These are phyloP conservation scores for Candida labiduridarum DNA, from an alignment of 1,139 yeast species.

Conservation along the genomic window DNA sequence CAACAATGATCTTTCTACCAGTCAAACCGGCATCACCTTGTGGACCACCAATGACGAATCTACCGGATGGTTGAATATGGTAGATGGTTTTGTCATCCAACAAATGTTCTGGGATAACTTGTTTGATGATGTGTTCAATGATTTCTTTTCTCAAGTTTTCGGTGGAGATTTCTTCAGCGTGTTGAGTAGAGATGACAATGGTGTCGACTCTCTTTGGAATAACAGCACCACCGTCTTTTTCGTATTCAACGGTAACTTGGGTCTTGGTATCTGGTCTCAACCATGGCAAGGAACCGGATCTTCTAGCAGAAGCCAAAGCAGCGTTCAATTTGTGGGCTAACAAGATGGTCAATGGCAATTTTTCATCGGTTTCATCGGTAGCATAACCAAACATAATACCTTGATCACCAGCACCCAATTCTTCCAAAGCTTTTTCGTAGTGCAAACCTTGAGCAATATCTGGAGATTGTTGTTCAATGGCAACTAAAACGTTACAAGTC, in stretches of 20 bases:
- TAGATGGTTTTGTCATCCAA: slow-evolving; percentile 93
- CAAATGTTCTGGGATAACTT: slow-evolving; percentile 87
- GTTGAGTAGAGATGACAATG: slow-evolving; percentile 96
- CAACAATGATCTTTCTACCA: slow-evolving; percentile 99
- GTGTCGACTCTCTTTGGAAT: slow-evolving; percentile 96
- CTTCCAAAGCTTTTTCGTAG: slow-evolving; percentile 94
- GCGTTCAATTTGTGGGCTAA: slow-evolving; percentile 95
- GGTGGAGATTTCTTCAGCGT: slow-evolving; percentile 92
- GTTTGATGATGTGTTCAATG: slow-evolving; percentile 77
- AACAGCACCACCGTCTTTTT: slow-evolving; percentile 92
- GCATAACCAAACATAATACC: slow-evolving; percentile 99
- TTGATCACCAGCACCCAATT: slow-evolving; percentile 99
- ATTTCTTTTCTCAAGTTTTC: slow-evolving; percentile 85
- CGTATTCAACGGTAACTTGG: slow-evolving; percentile 97
- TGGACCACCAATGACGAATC: slow-evolving; percentile 99
- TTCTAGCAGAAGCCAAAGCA: slow-evolving; percentile 96
- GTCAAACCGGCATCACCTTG: slow-evolving; percentile 99
- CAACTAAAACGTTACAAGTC: slow-evolving; percentile 98
- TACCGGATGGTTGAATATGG: slow-evolving; percentile 99
- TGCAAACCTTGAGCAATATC: slow-evolving; percentile 99
- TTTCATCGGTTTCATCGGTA: slow-evolving; percentile 97
- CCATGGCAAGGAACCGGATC: slow-evolving; percentile 93
- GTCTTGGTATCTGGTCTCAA: slow-evolving; percentile 99
- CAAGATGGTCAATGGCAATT: slow-evolving; percentile 91
- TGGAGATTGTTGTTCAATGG: slow-evolving; percentile 98